Base-by-base conservation (phyloP, 306 rosid genomes). In the Lathyrus sativus region DNA sequence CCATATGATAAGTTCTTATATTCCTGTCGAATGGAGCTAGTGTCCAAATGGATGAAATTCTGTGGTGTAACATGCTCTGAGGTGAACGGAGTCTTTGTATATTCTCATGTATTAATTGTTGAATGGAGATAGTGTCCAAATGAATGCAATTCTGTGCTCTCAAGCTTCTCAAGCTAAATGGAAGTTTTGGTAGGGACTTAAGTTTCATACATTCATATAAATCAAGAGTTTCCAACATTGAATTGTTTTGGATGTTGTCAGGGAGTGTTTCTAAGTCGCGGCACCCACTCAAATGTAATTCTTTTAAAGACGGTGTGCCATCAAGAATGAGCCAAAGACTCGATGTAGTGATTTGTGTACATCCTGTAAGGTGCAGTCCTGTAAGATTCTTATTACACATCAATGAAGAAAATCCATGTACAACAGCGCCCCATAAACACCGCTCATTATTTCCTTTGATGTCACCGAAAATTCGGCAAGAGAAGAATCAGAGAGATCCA, bases 201-300 rank as follows among this genome's bases (percentile, higher is more conserved):
- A 62, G 67, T 10, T 62, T 11, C 6, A 3, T 11, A 10, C 67
- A 62, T 5, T 39, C 50, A 62, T 18, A 17, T 62, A 62, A 38
- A 3, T 2, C 0, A 2, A 62, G 33, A 2, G 0, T 0, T 60
- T 37, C 6, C 66, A 70, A 24, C 45, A 15, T 7, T 58, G 6
- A 44, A 44, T 44, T 42, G 24, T 58, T 51, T 15, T 44, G 42
- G 42, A 70, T 70, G 67, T 7, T 72, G 5, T 28, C 15, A 7
- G 77, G 77, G 56, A 73, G 56, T 26, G 33, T 8, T 58, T 19
- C 37, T 13, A 71, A 59, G 59, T 59, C 59, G 38, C n/a, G 19
- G 4, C 75, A 71, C 0, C 5, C 4, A 3, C 11, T 4, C 60
- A 71, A 7, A 22, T 1, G 0, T 1, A 71, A 22, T 5, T 0